Evolutionary conservation across 2,329 filamentous ascomycete species (phyloP).

Genomic region (Exophiala sp.): DNA sequence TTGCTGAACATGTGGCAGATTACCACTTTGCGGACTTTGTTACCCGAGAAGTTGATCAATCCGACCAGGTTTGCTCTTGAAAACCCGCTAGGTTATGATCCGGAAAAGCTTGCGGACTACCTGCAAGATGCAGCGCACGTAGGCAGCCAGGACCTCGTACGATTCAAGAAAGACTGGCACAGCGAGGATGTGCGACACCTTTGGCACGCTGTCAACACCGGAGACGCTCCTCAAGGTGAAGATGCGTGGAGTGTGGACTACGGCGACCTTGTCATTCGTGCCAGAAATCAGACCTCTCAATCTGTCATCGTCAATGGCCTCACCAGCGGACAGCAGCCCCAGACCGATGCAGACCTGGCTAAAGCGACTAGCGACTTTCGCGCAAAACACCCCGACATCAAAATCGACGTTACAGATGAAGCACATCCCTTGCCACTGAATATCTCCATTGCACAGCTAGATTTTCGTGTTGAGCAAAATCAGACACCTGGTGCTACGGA

Average conservation of each 20-base stretch:
- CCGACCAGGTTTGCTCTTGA: conserved; percentile 40
- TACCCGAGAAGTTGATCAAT: conserved; percentile 39
- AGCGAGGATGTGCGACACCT: conserved; percentile 39
- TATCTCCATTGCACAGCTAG: conserved; percentile 31
- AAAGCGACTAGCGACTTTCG: conserved; percentile 17
- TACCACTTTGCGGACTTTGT: conserved; percentile 40
- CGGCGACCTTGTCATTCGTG: conserved; percentile 32
- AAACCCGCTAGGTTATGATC: conserved; percentile 34
- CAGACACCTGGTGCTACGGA: conserved; percentile 22
- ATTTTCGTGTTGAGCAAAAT: conserved; percentile 33
- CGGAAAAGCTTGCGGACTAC: conserved; percentile 34
- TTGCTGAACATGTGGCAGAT: conserved; percentile 33
- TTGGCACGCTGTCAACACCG: conserved; percentile 36
- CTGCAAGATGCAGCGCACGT: conserved; percentile 36
- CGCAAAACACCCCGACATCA: conserved; percentile 17
- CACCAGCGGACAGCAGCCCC: background rate
- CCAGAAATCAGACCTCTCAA: conserved; percentile 32
- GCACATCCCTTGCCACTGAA: conserved; percentile 16
- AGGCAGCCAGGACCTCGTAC: conserved; percentile 37
- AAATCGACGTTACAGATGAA: conserved; percentile 12
- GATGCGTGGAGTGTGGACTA: conserved; percentile 45
- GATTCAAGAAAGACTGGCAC: conserved; percentile 41
- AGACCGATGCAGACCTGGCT: conserved; percentile 7
- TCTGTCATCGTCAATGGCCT: background rate
- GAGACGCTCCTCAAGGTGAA: conserved; percentile 36